A percentile compares a stretch with the other conserved stretches of the same genome.
These are phyloP conservation scores for Apodospora peruviana DNA, from an alignment of 495 filamentous ascomycete species.

Conservation along the genomic window DNA sequence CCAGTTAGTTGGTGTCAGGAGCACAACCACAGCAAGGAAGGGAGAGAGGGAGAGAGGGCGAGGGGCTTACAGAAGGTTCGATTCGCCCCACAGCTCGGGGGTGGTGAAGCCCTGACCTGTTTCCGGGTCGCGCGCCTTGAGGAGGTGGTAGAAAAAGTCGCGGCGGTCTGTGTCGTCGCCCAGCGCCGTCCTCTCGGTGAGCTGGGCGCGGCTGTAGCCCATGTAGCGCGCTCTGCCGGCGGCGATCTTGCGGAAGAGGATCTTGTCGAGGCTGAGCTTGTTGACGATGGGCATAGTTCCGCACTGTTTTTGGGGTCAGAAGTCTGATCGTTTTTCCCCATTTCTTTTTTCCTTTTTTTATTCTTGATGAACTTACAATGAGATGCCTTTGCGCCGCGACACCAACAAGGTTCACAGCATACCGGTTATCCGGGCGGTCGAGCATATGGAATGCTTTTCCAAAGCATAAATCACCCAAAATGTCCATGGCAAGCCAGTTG, in stretches of 20 bases:
- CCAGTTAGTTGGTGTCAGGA: neutral
- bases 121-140: slow-evolving; percentile 54
- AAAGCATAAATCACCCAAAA: slow-evolving; percentile 66
- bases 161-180: slow-evolving; percentile 55
- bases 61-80: slow-evolving; percentile 54
- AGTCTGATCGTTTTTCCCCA: too few species aligned
- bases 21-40: neutral
- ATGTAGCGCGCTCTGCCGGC: slow-evolving; percentile 48
- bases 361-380: slow-evolving; percentile 41
- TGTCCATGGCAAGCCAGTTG: slow-evolving; percentile 66
- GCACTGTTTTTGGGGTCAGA: slow-evolving; percentile 29
- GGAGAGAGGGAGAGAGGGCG: slow-evolving; percentile 21
- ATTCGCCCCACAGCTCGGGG: slow-evolving; percentile 65
- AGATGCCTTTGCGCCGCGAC: slow-evolving; percentile 51
- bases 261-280: slow-evolving; percentile 50
- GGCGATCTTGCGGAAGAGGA: slow-evolving; percentile 53
- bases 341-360: too few species aligned
- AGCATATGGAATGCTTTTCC: slow-evolving; percentile 71
- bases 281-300: slow-evolving; percentile 52
- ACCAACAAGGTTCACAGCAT: slow-evolving; percentile 51
- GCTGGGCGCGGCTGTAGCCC: slow-evolving; percentile 49
- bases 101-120: slow-evolving; percentile 60
- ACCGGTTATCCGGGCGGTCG: slow-evolving; percentile 51
- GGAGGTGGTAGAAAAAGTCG: slow-evolving; percentile 58
- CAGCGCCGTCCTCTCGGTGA: slow-evolving; percentile 48